These are phyloP conservation scores for Penicillium taxi DNA, from an alignment of 495 filamentous ascomycete species.

Conservation along the genomic window DNA sequence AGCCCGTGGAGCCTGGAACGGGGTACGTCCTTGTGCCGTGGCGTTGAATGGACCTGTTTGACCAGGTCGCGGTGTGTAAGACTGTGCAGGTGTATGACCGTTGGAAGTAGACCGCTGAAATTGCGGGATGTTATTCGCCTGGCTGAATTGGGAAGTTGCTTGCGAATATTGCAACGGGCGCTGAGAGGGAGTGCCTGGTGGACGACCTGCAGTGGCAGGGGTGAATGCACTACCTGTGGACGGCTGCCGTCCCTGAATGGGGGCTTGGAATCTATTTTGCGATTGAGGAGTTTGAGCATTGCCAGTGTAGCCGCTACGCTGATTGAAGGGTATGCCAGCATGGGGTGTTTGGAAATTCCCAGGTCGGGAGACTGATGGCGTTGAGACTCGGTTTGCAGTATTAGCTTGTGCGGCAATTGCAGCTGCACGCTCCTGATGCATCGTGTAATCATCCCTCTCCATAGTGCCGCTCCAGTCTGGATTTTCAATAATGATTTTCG, in stretches of 20 bases:
- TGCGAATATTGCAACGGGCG: slow-evolving; percentile 36
- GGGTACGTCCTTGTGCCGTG: slow-evolving; percentile 20
- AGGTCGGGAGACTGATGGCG: slow-evolving; percentile 22
- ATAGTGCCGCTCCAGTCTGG: slow-evolving; percentile 70
- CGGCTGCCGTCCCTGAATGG: slow-evolving; percentile 36
- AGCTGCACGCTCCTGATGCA: slow-evolving; percentile 31
- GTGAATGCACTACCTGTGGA: slow-evolving; percentile 28
- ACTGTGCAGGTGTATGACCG: slow-evolving; percentile 35
- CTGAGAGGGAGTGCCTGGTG: slow-evolving; percentile 39
- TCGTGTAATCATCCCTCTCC: slow-evolving; percentile 69
- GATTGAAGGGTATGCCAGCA: slow-evolving; percentile 28
- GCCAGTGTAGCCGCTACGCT: slow-evolving; percentile 25
- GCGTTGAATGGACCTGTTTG: slow-evolving; percentile 33
- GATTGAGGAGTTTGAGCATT: slow-evolving; percentile 28
- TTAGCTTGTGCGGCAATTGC: slow-evolving; percentile 23
- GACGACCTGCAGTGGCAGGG: slow-evolving; percentile 30
- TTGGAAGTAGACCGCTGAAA: slow-evolving; percentile 36
- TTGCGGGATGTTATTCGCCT: slow-evolving; percentile 28
- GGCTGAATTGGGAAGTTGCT: slow-evolving; percentile 29
- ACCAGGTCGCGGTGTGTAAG: slow-evolving; percentile 34
- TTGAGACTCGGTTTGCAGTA: slow-evolving; percentile 25
- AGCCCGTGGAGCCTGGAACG: slow-evolving; percentile 19
- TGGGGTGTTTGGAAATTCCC: slow-evolving; percentile 25
- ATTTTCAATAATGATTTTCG: slow-evolving; percentile 64
- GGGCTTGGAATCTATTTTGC: slow-evolving; percentile 29